These are phyloP conservation scores for Saccharum officinarum DNA, from an alignment of 176 grass and related monocot genomes.

Conservation along the genomic window DNA sequence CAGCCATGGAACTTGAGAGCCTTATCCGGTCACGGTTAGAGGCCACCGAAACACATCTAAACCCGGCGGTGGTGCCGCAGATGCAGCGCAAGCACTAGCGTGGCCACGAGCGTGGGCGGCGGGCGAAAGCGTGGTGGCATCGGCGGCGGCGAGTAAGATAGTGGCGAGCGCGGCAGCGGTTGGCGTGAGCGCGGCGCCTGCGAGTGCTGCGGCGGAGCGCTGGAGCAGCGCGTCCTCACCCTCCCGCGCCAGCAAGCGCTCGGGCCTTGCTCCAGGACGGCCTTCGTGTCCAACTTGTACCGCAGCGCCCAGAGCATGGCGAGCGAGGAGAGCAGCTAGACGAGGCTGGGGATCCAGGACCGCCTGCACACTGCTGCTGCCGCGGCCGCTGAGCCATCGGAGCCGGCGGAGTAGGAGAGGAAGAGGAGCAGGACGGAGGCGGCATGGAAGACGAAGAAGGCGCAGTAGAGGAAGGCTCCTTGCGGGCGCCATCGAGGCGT, in stretches of 20 bases:
- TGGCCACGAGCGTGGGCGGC: too few relatives aligned
- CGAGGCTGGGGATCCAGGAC: conserved; percentile 79
- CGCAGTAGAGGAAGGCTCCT: conserved; percentile 88
- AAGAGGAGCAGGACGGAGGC: conserved; percentile 71
- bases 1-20: too few relatives aligned
- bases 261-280: conserved; percentile 56
- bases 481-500: conserved; percentile 76
- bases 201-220: too few relatives aligned
- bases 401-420: conserved; percentile 1
- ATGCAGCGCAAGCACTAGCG: too few relatives aligned
- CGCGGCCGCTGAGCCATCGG: neutral
- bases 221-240: conserved; percentile 80
- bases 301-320: conserved; percentile 84
- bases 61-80: too few relatives aligned
- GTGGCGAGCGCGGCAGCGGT: too few relatives aligned
- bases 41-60: too few relatives aligned
- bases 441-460: conserved; percentile 85
- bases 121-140: too few relatives aligned
- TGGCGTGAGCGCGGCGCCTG: too few relatives aligned
- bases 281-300: conserved; percentile 87
- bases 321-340: conserved; percentile 70
- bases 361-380: conserved; percentile 33
- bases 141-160: too few relatives aligned
- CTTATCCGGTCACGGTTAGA: too few relatives aligned
- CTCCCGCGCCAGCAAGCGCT: conserved; percentile 76